Percentiles rank a stretch among this genome's conserved stretches.
These are phyloP conservation scores for Ophiostoma ips DNA, from an alignment of 2,329 filamentous ascomycete genomes.

Conservation along the genomic window DNA sequence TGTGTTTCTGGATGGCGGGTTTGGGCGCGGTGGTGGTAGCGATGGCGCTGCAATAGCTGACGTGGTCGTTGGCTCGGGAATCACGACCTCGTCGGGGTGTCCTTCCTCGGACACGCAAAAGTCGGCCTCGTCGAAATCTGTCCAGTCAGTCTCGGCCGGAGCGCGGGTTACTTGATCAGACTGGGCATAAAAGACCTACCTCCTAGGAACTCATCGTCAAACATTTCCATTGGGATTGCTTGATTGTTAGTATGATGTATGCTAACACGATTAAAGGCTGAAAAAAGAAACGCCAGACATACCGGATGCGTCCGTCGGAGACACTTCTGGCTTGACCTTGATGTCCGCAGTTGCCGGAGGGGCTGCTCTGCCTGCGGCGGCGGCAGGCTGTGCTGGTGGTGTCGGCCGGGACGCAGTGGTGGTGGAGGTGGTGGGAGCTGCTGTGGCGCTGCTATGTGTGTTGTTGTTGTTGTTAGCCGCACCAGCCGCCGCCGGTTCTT, in stretches of 20 bases:
- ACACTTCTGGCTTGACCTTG: neutral
- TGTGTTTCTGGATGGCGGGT: slow-evolving; percentile 11
- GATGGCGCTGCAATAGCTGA: slow-evolving; percentile 6
- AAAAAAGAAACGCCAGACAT: no score
- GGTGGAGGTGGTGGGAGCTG: neutral
- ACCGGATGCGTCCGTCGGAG: neutral
- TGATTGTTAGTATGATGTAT: neutral
- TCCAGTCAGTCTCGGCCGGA: neutral
- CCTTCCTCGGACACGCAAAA: slow-evolving; percentile 51
- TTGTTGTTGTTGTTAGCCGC: slow-evolving; percentile 1
- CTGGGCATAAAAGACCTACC: slow-evolving; percentile 21
- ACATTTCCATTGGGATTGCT: slow-evolving; percentile 5
- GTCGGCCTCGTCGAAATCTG: slow-evolving; percentile 65
- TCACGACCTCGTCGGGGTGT: slow-evolving; percentile 62
- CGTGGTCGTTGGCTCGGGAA: slow-evolving; percentile 27
- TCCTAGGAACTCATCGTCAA: slow-evolving; percentile 33
- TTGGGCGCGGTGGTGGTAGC: slow-evolving; percentile 11
- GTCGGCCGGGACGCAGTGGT: neutral
- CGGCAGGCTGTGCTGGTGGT: neutral
- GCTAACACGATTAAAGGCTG: no score
- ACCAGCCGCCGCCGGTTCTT: slow-evolving; percentile 17
- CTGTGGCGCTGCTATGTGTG: neutral
- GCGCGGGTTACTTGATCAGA: neutral
- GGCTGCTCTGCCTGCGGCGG: neutral
- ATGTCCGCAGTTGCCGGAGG: neutral